Evolutionary conservation across 805 yeast genomes (phyloP).

Genomic region (Maudiozyma turicensis): DNA sequence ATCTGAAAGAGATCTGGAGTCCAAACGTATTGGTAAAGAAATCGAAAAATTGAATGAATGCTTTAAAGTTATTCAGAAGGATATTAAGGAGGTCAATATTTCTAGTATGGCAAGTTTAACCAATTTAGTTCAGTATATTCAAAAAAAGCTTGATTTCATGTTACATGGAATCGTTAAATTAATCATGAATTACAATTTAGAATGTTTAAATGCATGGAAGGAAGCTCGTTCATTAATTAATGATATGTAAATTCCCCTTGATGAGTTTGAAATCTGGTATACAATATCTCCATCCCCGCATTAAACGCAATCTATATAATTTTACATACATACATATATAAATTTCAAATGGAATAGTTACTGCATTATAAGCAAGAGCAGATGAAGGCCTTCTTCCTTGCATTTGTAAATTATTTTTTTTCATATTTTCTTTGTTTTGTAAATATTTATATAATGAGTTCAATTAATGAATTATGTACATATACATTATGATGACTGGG

Average conservation of each 20-base stretch:
- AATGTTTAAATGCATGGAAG: slow-evolving; percentile 33
- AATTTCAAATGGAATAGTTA: background rate
- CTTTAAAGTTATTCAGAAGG: slow-evolving; percentile 29
- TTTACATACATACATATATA: background rate
- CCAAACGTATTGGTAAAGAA: slow-evolving; percentile 29
- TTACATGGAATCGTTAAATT: slow-evolving; percentile 27
- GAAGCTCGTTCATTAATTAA: slow-evolving; percentile 24
- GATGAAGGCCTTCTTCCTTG: background rate
- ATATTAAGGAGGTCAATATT: slow-evolving; percentile 29
- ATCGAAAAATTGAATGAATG: slow-evolving; percentile 33
- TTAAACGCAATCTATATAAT: background rate
- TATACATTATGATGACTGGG: slow-evolving; percentile 1
- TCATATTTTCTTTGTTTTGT: background rate
- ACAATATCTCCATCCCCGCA: background rate
- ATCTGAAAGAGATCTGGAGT: slow-evolving; percentile 31
- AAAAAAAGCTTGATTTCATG: slow-evolving; percentile 23
- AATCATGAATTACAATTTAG: slow-evolving; percentile 30
- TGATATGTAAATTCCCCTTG: slow-evolving; percentile 2
- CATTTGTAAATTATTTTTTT: background rate
- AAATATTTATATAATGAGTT: background rate
- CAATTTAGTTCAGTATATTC: slow-evolving; percentile 20
- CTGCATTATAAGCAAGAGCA: background rate
- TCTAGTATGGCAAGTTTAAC: slow-evolving; percentile 27
- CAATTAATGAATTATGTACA: slow-evolving; percentile 1
- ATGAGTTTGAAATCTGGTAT: background rate